These are phyloP conservation scores for Sarocladiaceae sp. DNA, from an alignment of 2,329 filamentous ascomycete genomes.

Conservation along the genomic window DNA sequence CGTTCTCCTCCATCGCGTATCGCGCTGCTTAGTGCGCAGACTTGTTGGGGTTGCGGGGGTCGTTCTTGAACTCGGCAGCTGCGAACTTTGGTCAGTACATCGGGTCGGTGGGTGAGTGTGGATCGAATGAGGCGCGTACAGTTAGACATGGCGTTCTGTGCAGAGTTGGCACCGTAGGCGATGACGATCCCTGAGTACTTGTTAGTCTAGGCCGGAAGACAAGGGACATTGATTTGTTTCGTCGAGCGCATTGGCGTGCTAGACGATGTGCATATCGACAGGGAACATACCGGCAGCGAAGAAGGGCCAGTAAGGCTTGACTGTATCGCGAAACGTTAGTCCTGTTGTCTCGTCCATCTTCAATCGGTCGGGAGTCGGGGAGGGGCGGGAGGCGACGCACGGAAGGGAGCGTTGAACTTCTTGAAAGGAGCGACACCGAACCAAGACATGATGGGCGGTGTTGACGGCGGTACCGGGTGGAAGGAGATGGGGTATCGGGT, in stretches of 20 bases:
- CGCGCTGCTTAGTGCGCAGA: conserved; percentile 35
- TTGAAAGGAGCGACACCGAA: conserved; percentile 61
- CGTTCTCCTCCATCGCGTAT: conserved; percentile 12
- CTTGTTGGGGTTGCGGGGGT: conserved; percentile 77
- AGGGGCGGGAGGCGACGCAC: conserved; percentile 48
- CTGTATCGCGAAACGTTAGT: conserved; percentile 40
- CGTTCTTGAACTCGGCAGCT: conserved; percentile 97
- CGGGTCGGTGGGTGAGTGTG: not conserved
- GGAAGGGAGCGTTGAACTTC: conserved; percentile 73
- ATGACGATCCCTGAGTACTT: conserved; percentile 64
- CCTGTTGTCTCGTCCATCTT: not conserved
- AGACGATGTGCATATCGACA: conserved; percentile 12
- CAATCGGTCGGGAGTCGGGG: conserved; percentile 14
- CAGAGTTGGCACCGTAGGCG: conserved; percentile 84
- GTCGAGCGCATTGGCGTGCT: conserved; percentile 12
- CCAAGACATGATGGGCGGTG: conserved; percentile 61
- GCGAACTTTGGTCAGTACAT: conserved; percentile 20
- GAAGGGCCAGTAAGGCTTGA: conserved; percentile 88
- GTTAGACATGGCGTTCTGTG: conserved; percentile 68
- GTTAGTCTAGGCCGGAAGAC: conserved; percentile 16
- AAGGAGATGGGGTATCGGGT: conserved; percentile 29
- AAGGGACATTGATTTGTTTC: conserved; percentile 9
- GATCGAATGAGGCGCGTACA: conserved; percentile 46
- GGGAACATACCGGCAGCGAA: conserved; percentile 78
- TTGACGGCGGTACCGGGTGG: conserved; percentile 12